phyloP scores from a whole-genome alignment of 768 basidiomycete species.

The Suillus americanus region DNA sequence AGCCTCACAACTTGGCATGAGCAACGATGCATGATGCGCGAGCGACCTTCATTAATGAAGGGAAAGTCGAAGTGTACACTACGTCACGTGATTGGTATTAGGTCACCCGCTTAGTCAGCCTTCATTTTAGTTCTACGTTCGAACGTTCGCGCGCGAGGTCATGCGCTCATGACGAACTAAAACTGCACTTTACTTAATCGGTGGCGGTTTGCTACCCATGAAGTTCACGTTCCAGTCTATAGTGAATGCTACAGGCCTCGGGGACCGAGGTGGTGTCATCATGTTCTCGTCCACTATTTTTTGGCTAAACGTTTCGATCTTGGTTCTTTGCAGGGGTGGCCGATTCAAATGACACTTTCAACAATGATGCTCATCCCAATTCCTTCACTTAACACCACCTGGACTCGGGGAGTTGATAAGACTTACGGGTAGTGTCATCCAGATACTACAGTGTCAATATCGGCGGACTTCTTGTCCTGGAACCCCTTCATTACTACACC shows the following conservation, averaged over 20 bases:
- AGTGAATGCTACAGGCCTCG: not conserved
- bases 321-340: conserved; percentile 47
- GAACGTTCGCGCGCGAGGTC: too few species aligned
- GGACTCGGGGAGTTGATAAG: conserved; percentile 64
- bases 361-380: conserved; percentile 71
- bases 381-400: conserved; percentile 74
- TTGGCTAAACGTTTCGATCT: not conserved
- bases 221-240: not conserved
- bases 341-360: conserved; percentile 72
- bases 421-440: conserved; percentile 46
- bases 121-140: too few species aligned
- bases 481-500: conserved; percentile 74
- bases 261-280: not conserved
- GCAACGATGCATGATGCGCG: too few species aligned
- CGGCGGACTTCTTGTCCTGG: conserved; percentile 73
- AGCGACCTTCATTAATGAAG: too few species aligned
- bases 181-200: not conserved
- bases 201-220: not conserved
- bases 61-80: too few species aligned
- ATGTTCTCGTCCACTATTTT: conserved; percentile 5
- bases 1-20: too few species aligned
- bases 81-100: too few species aligned
- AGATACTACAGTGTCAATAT: conserved; percentile 55
- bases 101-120: too few species aligned
- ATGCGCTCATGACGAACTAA: too few species aligned